A percentile compares a stretch with the other conserved stretches of the same genome.
phyloP scores from a whole-genome alignment of 306 rosid genomes.

The Casuarina equisetifolia region DNA sequence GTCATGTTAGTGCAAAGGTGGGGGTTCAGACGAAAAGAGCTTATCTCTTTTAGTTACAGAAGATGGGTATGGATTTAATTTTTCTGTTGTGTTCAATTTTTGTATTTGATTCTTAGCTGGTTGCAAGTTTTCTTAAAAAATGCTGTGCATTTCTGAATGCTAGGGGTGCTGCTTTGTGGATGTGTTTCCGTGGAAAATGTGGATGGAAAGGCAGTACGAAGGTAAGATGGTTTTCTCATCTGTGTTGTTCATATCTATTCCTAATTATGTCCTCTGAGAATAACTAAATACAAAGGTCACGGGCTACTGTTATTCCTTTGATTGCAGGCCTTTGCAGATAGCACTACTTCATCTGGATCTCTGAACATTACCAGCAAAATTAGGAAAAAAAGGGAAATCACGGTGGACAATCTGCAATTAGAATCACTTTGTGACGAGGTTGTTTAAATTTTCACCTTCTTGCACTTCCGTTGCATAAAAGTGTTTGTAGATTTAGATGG shows the following conservation, averaged over 20 bases:
- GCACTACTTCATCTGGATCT: conserved; percentile 25
- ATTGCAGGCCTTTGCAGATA: conserved; percentile 65
- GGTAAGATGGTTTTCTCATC: conserved; percentile 46
- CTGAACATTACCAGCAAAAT: conserved; percentile 9
- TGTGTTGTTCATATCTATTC: not conserved
- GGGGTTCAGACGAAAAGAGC: conserved; percentile 57
- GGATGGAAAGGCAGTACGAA: conserved; percentile 80
- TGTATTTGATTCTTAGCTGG: conserved; percentile 10
- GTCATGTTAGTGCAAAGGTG: conserved; percentile 74
- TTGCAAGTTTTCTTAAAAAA: conserved; percentile 10
- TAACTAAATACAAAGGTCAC: conserved; percentile 10
- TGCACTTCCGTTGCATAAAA: conserved; percentile 4
- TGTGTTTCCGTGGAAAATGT: conserved; percentile 77
- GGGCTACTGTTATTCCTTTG: conserved; percentile 24
- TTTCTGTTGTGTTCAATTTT: not conserved
- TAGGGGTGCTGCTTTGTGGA: conserved; percentile 75
- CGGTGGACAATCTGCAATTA: conserved; percentile 60
- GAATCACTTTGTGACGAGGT: conserved; percentile 92
- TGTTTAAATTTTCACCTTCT: conserved; percentile 18
- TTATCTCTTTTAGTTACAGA: conserved; percentile 55
- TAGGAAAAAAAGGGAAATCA: conserved; percentile 56
- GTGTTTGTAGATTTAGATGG: not conserved
- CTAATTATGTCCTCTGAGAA: conserved; percentile 2
- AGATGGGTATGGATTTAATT: conserved; percentile 60
- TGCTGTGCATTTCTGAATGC: conserved; percentile 28